A percentile compares a stretch with the other conserved stretches of the same genome.
Conservation (phyloP, 1,284 basidiomycete species). For the Cutaneotrichosporon cavernicola region DNA sequence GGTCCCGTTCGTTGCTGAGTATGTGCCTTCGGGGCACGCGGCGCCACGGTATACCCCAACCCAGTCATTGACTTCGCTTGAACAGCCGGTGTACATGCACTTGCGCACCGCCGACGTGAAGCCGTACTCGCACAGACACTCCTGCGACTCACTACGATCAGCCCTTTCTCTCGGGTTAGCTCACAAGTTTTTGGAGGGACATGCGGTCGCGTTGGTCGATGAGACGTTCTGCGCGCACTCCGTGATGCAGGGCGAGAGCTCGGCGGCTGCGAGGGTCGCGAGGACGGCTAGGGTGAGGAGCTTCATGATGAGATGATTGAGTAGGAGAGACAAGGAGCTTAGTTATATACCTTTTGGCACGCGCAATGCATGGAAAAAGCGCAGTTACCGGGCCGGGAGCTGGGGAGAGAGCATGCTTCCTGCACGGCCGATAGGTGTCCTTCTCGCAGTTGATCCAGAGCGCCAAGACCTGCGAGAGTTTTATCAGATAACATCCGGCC, state of each 20-base stretch:
- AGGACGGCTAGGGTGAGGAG: constrained; percentile 7
- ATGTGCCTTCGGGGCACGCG: not conserved
- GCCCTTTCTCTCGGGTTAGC: not conserved
- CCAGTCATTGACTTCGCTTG: constrained; percentile 6
- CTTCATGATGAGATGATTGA: constrained; percentile 18
- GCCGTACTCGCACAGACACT: constrained; percentile 11
- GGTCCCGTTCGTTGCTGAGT: not conserved
- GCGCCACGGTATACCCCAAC: not conserved
- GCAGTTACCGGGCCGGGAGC: no score
- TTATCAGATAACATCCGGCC: no score
- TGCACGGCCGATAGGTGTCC: no score
- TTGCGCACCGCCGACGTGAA: constrained; percentile 7
- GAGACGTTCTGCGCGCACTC: constrained; percentile 7
- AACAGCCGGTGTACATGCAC: constrained; percentile 15
- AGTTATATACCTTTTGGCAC: not conserved
- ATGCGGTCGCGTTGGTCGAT: not conserved
- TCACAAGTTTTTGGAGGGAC: constrained; percentile 8
- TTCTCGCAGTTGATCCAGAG: no score
- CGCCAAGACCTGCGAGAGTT: no score
- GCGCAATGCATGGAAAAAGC: no score
- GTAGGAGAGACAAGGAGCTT: not conserved
- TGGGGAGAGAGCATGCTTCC: no score
- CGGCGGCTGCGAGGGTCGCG: constrained; percentile 23
- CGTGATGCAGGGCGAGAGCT: constrained; percentile 11
- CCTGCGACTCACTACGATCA: constrained; percentile 4